These are phyloP conservation scores for Ophiostoma ips DNA, from an alignment of 2,329 filamentous ascomycete species.

Conservation along the genomic window DNA sequence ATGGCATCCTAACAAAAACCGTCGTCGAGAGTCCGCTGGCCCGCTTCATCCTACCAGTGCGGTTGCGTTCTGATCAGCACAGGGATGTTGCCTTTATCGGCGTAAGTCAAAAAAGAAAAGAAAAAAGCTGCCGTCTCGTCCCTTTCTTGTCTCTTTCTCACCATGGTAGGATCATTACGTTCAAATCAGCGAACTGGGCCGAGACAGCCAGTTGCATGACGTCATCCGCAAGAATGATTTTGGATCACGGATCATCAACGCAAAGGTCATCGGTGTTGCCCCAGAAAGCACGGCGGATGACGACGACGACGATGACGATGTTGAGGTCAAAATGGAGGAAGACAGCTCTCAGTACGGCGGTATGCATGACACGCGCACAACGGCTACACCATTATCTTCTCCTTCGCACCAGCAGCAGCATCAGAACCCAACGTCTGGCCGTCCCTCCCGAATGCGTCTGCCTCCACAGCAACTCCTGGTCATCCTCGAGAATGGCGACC, in stretches of 20 bases:
- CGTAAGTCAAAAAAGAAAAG: slow-evolving; percentile 41
- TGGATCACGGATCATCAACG: slow-evolving; percentile 62
- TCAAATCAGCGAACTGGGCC: slow-evolving; percentile 61
- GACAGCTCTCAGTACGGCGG: slow-evolving; percentile 15
- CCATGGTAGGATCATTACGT: slow-evolving; percentile 54
- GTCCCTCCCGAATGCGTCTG: slow-evolving; percentile 19
- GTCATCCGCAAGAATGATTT: slow-evolving; percentile 72
- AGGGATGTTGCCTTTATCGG: slow-evolving; percentile 84
- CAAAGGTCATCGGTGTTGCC: slow-evolving; percentile 54
- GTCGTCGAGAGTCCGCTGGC: slow-evolving; percentile 61
- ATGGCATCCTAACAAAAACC: slow-evolving; percentile 68
- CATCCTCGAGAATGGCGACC: slow-evolving; percentile 56
- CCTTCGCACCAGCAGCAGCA: neutral
- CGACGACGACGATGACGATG: slow-evolving; percentile 17
- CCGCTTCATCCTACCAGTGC: slow-evolving; percentile 66
- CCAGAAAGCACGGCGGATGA: slow-evolving; percentile 23
- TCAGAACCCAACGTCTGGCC: too few species aligned
- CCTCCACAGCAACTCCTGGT: slow-evolving; percentile 75
- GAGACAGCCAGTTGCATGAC: slow-evolving; percentile 57
- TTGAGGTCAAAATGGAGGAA: slow-evolving; percentile 26
- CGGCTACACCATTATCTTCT: neutral
- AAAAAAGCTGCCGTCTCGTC: too few species aligned
- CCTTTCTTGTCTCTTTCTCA: too few species aligned
- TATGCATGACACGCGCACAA: neutral
- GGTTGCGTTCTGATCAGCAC: slow-evolving; percentile 51